Percentiles rank a stretch among this genome's conserved stretches.
phyloP scores from a whole-genome alignment of 495 filamentous ascomycete genomes.

The Xylaria nigripes region DNA sequence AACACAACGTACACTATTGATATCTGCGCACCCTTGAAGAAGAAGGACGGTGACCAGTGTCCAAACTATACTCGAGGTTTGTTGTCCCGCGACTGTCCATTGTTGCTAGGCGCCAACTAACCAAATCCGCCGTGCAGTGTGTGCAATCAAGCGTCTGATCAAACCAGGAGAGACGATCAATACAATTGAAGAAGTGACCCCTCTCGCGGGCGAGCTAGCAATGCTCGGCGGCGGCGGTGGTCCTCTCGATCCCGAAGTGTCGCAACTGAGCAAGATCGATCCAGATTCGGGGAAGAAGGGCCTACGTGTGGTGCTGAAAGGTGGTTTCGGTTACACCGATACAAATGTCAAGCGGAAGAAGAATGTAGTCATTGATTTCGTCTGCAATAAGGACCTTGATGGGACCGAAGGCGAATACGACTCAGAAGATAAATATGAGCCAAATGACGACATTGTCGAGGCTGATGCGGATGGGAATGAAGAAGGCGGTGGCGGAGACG shows the following conservation, averaged over 20 bases:
- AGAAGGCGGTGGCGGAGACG: constrained; percentile 21
- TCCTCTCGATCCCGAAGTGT: constrained; percentile 52
- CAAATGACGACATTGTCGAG: constrained; percentile 6
- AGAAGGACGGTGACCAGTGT: constrained; percentile 51
- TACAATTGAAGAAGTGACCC: constrained; percentile 44
- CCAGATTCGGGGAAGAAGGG: constrained; percentile 59
- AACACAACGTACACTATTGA: constrained; percentile 90
- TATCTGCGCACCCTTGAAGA: constrained; percentile 60
- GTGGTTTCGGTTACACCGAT: constrained; percentile 49
- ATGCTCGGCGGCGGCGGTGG: constrained; percentile 41
- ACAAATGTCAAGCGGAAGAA: constrained; percentile 43
- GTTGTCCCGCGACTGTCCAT: constrained; percentile 7
- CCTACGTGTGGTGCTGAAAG: constrained; percentile 58
- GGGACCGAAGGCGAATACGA: constrained; percentile 60
- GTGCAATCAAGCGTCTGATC: constrained; percentile 57
- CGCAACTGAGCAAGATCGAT: constrained; percentile 51
- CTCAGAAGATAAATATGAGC: constrained; percentile 37
- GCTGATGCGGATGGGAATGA: constrained; percentile 17
- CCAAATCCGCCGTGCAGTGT: constrained; percentile 46
- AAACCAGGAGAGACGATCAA: constrained; percentile 21
- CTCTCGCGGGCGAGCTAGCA: constrained; percentile 64
- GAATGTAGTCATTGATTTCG: constrained; percentile 70
- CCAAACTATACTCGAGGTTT: constrained; percentile 53
- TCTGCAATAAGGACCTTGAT: constrained; percentile 61
- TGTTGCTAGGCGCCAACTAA: neutral